phyloP scores from a whole-genome alignment of 1,139 yeast species.

The Taphrina sp. region DNA sequence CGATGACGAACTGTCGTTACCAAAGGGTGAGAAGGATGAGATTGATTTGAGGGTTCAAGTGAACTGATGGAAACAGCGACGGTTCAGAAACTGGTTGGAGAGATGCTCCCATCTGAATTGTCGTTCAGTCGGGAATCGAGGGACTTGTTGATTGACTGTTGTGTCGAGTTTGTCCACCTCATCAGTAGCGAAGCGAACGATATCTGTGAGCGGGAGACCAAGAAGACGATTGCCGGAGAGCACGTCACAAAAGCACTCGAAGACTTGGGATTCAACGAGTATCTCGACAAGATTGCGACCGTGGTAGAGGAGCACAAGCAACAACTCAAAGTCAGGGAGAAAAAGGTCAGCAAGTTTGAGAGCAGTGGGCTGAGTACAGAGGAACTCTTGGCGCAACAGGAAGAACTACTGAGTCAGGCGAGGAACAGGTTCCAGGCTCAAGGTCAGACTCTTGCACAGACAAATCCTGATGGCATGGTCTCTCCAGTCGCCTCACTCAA shows the following conservation, averaged over 20 bases:
- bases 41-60: background rate
- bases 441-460: background rate
- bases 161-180: constrained; percentile 94
- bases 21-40: constrained; percentile 48
- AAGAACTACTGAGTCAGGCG: constrained; percentile 84
- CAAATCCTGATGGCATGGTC: background rate
- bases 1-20: constrained; percentile 48
- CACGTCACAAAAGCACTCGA: constrained; percentile 89
- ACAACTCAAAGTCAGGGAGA: constrained; percentile 50
- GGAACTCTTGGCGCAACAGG: constrained; percentile 87
- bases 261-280: constrained; percentile 82
- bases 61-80: constrained; percentile 62
- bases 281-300: constrained; percentile 76
- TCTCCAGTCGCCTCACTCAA: background rate
- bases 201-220: constrained; percentile 92
- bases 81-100: constrained; percentile 89
- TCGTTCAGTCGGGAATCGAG: constrained; percentile 91
- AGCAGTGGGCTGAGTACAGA: constrained; percentile 90
- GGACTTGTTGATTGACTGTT: constrained; percentile 92
- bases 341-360: constrained; percentile 88
- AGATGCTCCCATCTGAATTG: constrained; percentile 79
- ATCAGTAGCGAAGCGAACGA: constrained; percentile 91
- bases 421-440: constrained; percentile 45
- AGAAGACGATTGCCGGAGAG: constrained; percentile 94
- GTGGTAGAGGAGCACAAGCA: constrained; percentile 45